phyloP scores from a whole-genome alignment of 306 rosid species.

The Sicyos baderoa region DNA sequence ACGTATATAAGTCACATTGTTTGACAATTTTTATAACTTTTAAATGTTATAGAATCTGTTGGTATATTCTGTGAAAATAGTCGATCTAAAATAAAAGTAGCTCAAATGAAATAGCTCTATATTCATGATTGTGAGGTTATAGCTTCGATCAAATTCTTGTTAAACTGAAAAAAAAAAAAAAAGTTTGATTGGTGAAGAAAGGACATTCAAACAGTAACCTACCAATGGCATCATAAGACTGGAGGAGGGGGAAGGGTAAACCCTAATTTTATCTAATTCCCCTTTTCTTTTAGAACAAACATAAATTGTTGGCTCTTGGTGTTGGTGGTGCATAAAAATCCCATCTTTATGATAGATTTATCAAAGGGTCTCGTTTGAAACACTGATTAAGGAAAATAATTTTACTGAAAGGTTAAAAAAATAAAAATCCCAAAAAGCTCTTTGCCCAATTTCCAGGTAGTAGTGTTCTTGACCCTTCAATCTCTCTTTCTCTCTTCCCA shows the following conservation, averaged over 20 bases:
- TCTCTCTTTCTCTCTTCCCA: neutral
- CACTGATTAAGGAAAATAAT: neutral
- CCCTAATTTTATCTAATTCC: constrained; percentile 12
- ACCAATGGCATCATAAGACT: neutral
- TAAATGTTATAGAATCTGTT: too few species aligned
- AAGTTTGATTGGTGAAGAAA: neutral
- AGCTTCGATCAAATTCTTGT: too few species aligned
- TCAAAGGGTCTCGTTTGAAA: constrained; percentile 2
- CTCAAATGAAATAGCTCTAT: too few species aligned
- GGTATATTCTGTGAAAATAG: too few species aligned
- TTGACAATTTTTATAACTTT: too few species aligned
- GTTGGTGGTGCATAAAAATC: constrained; percentile 11
- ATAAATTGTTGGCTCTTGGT: neutral
- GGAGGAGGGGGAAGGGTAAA: neutral
- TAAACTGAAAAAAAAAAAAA: too few species aligned
- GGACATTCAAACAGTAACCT: constrained; percentile 17
- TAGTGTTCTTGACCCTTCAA: constrained; percentile 9
- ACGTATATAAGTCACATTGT: too few species aligned
- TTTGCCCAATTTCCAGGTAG: constrained; percentile 28
- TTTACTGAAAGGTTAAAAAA: constrained; percentile 20
- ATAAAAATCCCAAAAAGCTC: constrained; percentile 20
- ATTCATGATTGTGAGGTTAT: too few species aligned
- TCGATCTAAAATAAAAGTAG: too few species aligned
- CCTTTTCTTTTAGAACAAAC: constrained; percentile 7
- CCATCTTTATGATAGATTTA: constrained; percentile 12